Percentiles rank a stretch among this genome's conserved stretches.
phyloP scores from a whole-genome alignment of 139 green algal genomes.

The Chlamydomonas eustigma region DNA sequence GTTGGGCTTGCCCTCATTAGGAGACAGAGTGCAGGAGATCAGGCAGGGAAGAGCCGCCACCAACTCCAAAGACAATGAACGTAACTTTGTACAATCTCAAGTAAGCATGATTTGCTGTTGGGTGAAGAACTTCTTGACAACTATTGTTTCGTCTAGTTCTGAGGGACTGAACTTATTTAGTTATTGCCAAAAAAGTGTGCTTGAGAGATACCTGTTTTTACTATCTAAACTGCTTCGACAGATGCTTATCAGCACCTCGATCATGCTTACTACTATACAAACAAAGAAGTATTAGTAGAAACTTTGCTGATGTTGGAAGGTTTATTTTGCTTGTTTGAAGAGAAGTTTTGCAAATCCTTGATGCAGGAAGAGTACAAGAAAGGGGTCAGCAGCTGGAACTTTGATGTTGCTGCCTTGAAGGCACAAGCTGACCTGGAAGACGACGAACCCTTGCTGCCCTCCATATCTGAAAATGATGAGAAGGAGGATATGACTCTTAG shows the following conservation, averaged over 20 bases:
- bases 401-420: slow-evolving; percentile 87
- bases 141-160: too few species aligned
- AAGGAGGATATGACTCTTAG: slow-evolving; percentile 17
- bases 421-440: slow-evolving; percentile 61
- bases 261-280: too few species aligned
- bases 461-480: slow-evolving; percentile 39
- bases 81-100: slow-evolving; percentile 40
- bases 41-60: slow-evolving; percentile 51
- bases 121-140: too few species aligned
- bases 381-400: slow-evolving; percentile 90
- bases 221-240: too few species aligned
- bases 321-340: too few species aligned
- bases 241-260: too few species aligned
- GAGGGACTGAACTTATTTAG: too few species aligned
- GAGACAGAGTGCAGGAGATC: slow-evolving; percentile 80
- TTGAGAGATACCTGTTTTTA: too few species aligned
- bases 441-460: slow-evolving; percentile 28
- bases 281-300: too few species aligned
- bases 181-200: too few species aligned
- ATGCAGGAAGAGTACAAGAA: slow-evolving; percentile 75
- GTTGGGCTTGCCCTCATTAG: slow-evolving; percentile 69
- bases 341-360: not conserved
- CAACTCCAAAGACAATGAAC: slow-evolving; percentile 45
- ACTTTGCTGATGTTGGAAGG: too few species aligned
- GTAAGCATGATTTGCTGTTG: slow-evolving; percentile 13